A percentile compares a stretch with the other conserved stretches of the same genome.
Evolutionary conservation across 2,329 filamentous ascomycete species (phyloP).

Genomic region (Pleomassaria siparia): DNA sequence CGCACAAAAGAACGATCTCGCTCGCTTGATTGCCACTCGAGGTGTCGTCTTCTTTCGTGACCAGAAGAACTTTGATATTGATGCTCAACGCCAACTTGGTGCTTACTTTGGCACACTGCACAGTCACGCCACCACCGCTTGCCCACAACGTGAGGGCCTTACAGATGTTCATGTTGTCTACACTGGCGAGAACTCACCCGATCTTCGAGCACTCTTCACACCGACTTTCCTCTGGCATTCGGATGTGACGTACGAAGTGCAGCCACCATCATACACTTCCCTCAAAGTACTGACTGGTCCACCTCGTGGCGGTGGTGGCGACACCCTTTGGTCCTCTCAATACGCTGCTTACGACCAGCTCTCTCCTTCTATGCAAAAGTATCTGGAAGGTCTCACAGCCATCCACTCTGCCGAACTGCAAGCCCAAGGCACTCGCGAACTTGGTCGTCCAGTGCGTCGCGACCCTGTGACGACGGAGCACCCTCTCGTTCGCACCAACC

Average conservation of each 20-base stretch:
- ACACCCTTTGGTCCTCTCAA: conserved; percentile 60
- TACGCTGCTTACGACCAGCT: conserved; percentile 62
- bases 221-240: conserved; percentile 60
- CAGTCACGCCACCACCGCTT: conserved; percentile 58
- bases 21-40: conserved; percentile 55
- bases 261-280: conserved; percentile 60
- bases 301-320: conserved; percentile 57
- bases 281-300: conserved; percentile 58
- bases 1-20: conserved; percentile 57
- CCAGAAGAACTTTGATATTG: conserved; percentile 57
- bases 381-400: conserved; percentile 59
- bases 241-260: conserved; percentile 60
- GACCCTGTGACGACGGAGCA: conserved; percentile 58
- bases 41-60: conserved; percentile 62
- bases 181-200: conserved; percentile 54
- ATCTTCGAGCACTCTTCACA: conserved; percentile 57
- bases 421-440: conserved; percentile 52
- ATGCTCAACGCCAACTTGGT: conserved; percentile 56
- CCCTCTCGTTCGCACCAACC: conserved; percentile 61
- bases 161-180: conserved; percentile 62
- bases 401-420: conserved; percentile 58
- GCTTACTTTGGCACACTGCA: conserved; percentile 57
- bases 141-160: conserved; percentile 51
- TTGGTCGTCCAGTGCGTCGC: conserved; percentile 55
- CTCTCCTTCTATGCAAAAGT: conserved; percentile 58